Base-by-base conservation (phyloP, 768 basidiomycete genomes). In the Xanthoconium purpureum region DNA sequence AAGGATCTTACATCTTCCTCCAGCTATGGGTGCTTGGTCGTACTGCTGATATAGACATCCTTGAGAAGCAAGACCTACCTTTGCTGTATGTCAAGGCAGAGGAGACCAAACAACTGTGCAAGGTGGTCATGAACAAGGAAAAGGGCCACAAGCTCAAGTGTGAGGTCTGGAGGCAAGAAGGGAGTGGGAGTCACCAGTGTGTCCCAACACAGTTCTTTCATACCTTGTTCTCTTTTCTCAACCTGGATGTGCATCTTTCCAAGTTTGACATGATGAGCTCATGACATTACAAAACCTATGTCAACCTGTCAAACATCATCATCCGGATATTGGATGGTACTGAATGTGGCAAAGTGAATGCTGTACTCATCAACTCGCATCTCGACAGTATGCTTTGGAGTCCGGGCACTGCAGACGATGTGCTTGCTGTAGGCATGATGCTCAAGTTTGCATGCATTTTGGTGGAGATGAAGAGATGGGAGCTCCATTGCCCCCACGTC, bases 241-340 rank as follows among this genome's bases (percentile, higher is more conserved):
- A 2, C 24, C n/a, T n/a, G n/a, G n/a, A n/a, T 32, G 3, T 20
- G 32, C n/a, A n/a, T n/a, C 3, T 46, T n/a, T 15, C 2, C 56
- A 93, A 93, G 30, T 98, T 98, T 68, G 94, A 96, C 68, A 96
- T 98, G 80, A 90, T 94, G 89, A 78, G 77, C 64, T 80, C 88
- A 55, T 80, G 88, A 20, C 74, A 96, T 11, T 91, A 93, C 72
- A 94, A 94, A 68, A 87, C 85, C 28, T 97, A 96, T 58, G 84
- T 86, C 40, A 81, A 91, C 63, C 80, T 98, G n/a, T 84, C 85
- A 29, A 98, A 98, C 70, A 86, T 97, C 67, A 74, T 98, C 55
- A 77, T 98, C 2, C 91, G 93, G 36, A 77, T 98, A 28, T 93
- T 92, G 30, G 80, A 89, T 63, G 89, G 86, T 5, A 88, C 88